A percentile compares a stretch with the other conserved stretches of the same genome.
phyloP scores from a whole-genome alignment of 352 stramenopile species.

The Phytopythium chamaehyphon region DNA sequence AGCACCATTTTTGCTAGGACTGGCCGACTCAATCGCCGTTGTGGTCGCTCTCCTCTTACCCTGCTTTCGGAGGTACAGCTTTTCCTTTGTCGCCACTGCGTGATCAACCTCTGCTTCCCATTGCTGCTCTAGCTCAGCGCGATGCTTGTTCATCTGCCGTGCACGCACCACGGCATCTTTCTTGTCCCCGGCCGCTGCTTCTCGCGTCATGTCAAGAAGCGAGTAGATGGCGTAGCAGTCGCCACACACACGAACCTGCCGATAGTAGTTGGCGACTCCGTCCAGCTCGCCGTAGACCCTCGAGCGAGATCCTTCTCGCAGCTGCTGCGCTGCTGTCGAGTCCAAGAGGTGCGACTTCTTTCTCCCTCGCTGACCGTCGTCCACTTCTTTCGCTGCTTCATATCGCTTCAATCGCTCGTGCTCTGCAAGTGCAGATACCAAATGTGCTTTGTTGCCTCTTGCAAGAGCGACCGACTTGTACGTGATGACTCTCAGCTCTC shows the following conservation, averaged over 20 bases:
- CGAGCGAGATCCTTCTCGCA: slow-evolving; percentile 43
- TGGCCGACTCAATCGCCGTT: too few species aligned
- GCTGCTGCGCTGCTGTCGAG: slow-evolving; percentile 44
- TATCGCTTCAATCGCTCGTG: not conserved
- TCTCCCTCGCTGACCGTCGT: not conserved
- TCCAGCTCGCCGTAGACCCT: slow-evolving; percentile 56
- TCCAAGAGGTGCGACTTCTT: slow-evolving; percentile 34
- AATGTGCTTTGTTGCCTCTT: slow-evolving; percentile 50
- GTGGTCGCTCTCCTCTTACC: slow-evolving; percentile 1
- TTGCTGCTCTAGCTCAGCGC: slow-evolving; percentile 30
- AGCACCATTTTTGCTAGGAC: not conserved
- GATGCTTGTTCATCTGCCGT: slow-evolving; percentile 18
- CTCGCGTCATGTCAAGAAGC: slow-evolving; percentile 70
- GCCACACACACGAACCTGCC: slow-evolving; percentile 77
- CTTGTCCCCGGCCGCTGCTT: slow-evolving; percentile 15
- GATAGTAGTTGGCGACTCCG: slow-evolving; percentile 71
- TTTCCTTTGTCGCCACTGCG: slow-evolving; percentile 53
- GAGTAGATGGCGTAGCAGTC: slow-evolving; percentile 87
- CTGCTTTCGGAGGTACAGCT: slow-evolving; percentile 28
- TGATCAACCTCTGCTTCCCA: slow-evolving; percentile 38
- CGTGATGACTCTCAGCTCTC: slow-evolving; percentile 53
- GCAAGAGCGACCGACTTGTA: slow-evolving; percentile 80
- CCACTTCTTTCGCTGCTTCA: not conserved
- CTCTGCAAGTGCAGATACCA: slow-evolving; percentile 14
- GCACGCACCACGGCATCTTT: slow-evolving; percentile 14